phyloP scores from a whole-genome alignment of 768 basidiomycete species.

The Boletus vinaceobasis region DNA sequence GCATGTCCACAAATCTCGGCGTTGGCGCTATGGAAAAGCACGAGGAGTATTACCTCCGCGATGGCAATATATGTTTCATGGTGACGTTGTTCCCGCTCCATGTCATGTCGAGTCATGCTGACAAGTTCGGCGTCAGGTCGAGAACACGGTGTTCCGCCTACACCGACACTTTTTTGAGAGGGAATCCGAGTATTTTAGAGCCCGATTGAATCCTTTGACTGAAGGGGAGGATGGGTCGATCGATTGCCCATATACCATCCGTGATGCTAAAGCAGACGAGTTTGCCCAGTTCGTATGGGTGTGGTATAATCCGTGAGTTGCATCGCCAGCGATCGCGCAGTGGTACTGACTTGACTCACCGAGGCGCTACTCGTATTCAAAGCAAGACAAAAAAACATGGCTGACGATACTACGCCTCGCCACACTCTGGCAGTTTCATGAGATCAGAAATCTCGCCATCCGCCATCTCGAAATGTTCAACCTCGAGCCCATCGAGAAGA shows the following conservation, averaged over 20 bases:
- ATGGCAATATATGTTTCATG: conserved; percentile 52
- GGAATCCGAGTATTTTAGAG: conserved; percentile 31
- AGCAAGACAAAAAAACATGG: conserved; percentile 52
- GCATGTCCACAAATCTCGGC: neutral
- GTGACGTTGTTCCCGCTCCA: conserved; percentile 32
- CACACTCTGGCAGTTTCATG: conserved; percentile 50
- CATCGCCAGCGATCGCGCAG: too few relatives aligned
- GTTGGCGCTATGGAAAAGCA: conserved; percentile 23
- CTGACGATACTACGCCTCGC: conserved; percentile 50
- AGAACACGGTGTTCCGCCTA: conserved; percentile 30
- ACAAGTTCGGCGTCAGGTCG: conserved; percentile 27
- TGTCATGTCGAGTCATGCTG: neutral
- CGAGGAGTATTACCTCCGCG: conserved; percentile 47
- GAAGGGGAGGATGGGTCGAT: conserved; percentile 1
- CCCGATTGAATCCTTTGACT: conserved; percentile 17
- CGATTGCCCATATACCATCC: conserved; percentile 5
- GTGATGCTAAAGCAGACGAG: conserved; percentile 32
- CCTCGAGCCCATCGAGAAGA: conserved; percentile 49
- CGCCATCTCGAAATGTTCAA: conserved; percentile 51
- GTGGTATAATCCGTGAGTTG: conserved; percentile 44
- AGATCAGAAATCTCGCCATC: conserved; percentile 49
- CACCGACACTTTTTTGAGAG: conserved; percentile 38
- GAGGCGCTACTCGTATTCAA: conserved; percentile 56
- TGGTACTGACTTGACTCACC: neutral
- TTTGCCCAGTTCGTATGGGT: conserved; percentile 53